phyloP scores from a whole-genome alignment of 768 basidiomycete genomes.

The Collybiopsis luxurians region DNA sequence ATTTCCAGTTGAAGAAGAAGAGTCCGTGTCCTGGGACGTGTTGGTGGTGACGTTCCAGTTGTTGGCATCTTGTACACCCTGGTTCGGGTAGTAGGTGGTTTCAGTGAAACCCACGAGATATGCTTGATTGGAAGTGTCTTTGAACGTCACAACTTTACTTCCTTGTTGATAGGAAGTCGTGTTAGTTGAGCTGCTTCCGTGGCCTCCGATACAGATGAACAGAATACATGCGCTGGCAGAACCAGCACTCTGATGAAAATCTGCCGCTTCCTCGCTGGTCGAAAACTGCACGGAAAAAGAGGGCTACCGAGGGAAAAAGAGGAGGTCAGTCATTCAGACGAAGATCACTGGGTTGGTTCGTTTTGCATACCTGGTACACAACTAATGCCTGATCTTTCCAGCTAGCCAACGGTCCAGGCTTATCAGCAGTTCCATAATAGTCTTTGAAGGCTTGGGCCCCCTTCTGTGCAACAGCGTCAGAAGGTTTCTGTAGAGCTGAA shows the following conservation, averaged over 20 bases:
- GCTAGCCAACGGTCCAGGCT: conserved; percentile 4
- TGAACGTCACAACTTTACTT: conserved; percentile 1
- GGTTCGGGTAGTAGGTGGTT: background rate
- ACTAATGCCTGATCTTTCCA: conserved; percentile 6
- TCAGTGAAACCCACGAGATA: conserved; percentile 5
- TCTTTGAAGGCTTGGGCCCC: background rate
- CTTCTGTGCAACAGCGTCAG: background rate
- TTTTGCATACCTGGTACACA: background rate
- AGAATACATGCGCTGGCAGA: background rate
- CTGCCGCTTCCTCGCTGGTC: background rate
- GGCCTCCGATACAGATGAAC: conserved; percentile 6
- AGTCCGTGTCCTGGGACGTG: background rate
- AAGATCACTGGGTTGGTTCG: background rate
- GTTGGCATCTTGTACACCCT: background rate
- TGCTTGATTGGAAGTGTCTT: conserved; percentile 1
- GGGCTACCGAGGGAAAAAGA: background rate
- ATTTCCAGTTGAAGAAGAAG: background rate
- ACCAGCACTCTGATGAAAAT: background rate
- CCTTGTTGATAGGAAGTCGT: background rate
- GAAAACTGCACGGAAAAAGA: conserved; percentile 1
- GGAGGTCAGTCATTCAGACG: background rate
- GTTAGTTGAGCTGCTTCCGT: background rate
- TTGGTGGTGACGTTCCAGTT: background rate
- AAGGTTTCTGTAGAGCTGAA: background rate
- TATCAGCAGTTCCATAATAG: background rate